A percentile compares a stretch with the other conserved stretches of the same genome.
These are phyloP conservation scores for Termitomyces sp. DNA, from an alignment of 768 basidiomycete species.

Conservation along the genomic window DNA sequence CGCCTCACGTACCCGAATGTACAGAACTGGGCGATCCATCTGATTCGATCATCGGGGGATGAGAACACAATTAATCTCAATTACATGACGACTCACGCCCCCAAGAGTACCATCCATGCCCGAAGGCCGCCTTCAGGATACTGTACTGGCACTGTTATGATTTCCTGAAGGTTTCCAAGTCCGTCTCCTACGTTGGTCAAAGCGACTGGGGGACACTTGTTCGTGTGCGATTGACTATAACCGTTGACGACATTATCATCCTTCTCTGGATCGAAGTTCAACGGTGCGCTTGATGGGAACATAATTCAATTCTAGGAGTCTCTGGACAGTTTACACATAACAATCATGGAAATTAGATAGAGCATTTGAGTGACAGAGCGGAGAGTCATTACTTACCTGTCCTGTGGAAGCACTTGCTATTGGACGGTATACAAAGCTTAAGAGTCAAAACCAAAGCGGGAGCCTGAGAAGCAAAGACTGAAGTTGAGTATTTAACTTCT, in stretches of 20 bases:
- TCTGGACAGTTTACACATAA: background rate
- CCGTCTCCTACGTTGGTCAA: background rate
- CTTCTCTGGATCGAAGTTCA: background rate
- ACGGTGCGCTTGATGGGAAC: background rate
- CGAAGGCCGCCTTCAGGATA: conserved; percentile 19
- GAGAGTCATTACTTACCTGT: background rate
- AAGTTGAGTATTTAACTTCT: background rate
- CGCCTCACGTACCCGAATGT: conserved; percentile 17
- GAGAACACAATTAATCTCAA: background rate
- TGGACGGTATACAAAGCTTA: background rate
- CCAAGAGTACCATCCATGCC: conserved; percentile 20
- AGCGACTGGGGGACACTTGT: background rate
- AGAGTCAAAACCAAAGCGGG: background rate
- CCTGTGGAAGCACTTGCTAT: background rate
- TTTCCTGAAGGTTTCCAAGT: background rate
- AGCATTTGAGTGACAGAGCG: background rate
- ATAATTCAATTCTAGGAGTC: background rate
- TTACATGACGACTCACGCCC: conserved; percentile 15
- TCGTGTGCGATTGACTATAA: background rate
- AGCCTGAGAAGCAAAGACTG: background rate
- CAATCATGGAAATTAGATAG: background rate
- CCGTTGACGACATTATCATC: background rate
- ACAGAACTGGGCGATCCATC: conserved; percentile 19
- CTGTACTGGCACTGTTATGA: background rate
- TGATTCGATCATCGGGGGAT: background rate